Evolutionary conservation across 1,284 basidiomycete genomes (phyloP).

Genomic region (Naganishia albida): DNA sequence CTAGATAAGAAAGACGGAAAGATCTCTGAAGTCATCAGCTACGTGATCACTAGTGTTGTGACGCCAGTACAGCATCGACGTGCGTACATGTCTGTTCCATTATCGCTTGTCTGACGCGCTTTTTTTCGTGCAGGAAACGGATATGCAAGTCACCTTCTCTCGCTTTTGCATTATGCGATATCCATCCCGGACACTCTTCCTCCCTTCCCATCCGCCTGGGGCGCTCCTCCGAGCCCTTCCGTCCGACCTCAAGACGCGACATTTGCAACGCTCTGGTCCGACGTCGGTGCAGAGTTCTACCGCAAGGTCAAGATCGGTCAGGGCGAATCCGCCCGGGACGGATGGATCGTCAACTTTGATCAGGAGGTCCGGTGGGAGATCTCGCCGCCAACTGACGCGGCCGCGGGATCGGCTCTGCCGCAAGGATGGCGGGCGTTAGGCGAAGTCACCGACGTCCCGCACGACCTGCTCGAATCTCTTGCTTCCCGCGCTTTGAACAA

Average conservation of each 20-base stretch:
- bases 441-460: constrained; percentile 9
- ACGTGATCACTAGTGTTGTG: constrained; percentile 27
- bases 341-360: constrained; percentile 25
- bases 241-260: constrained; percentile 14
- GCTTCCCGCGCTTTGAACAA: background rate
- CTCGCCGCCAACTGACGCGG: background rate
- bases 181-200: constrained; percentile 18
- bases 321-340: constrained; percentile 12
- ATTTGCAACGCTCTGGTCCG: constrained; percentile 29
- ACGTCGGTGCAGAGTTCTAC: constrained; percentile 28
- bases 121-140: constrained; percentile 12
- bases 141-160: constrained; percentile 29
- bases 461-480: background rate
- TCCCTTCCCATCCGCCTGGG: constrained; percentile 22
- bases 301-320: constrained; percentile 16
- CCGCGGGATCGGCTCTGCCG: background rate
- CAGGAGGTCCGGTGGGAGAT: constrained; percentile 17
- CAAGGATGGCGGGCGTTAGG: constrained; percentile 8
- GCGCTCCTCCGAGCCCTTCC: background rate
- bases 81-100: background rate
- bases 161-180: constrained; percentile 28
- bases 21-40: constrained; percentile 9
- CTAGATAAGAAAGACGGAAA: background rate
- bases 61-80: constrained; percentile 22
- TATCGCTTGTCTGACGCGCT: background rate